phyloP scores from a whole-genome alignment of 2,329 filamentous ascomycete genomes.

The Colletotrichum trifolii region DNA sequence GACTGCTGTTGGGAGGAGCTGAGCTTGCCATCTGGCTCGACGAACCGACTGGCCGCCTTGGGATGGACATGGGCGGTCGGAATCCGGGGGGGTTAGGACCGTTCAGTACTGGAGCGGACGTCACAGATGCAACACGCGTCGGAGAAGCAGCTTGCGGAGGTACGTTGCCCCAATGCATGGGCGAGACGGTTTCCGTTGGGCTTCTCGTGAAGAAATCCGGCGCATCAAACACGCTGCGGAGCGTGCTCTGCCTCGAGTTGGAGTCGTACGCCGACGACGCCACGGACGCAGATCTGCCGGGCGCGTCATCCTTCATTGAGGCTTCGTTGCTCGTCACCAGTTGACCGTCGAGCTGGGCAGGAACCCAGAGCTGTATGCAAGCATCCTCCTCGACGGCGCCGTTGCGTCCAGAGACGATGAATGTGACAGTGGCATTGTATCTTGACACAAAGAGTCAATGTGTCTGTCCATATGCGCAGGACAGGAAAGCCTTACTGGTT shows the following conservation, averaged over 20 bases:
- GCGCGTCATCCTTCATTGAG: neutral
- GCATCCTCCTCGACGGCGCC: constrained; percentile 42
- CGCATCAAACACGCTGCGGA: constrained; percentile 11
- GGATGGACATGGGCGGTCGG: constrained; percentile 29
- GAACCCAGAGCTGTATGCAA: constrained; percentile 47
- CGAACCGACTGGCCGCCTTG: constrained; percentile 31
- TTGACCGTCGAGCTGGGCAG: constrained; percentile 42
- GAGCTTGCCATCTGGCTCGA: constrained; percentile 9
- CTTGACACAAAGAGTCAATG: constrained; percentile 9
- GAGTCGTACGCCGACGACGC: constrained; percentile 1
- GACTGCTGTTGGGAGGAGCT: constrained; percentile 4
- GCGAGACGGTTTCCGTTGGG: constrained; percentile 23
- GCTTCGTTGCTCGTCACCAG: constrained; percentile 40
- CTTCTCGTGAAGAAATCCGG: constrained; percentile 9
- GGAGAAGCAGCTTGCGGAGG: neutral
- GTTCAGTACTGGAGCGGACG: neutral
- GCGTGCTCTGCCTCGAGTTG: constrained; percentile 20
- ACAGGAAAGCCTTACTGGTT: constrained; percentile 38
- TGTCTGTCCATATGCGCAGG: no score
- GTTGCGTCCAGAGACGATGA: constrained; percentile 41
- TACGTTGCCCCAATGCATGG: constrained; percentile 7
- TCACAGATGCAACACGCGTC: constrained; percentile 39
- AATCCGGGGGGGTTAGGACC: neutral
- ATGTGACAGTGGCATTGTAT: constrained; percentile 42
- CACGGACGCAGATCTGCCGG: constrained; percentile 1